These are phyloP conservation scores for Sanghuangporus baumii DNA, from an alignment of 1,284 basidiomycete genomes.

Conservation along the genomic window DNA sequence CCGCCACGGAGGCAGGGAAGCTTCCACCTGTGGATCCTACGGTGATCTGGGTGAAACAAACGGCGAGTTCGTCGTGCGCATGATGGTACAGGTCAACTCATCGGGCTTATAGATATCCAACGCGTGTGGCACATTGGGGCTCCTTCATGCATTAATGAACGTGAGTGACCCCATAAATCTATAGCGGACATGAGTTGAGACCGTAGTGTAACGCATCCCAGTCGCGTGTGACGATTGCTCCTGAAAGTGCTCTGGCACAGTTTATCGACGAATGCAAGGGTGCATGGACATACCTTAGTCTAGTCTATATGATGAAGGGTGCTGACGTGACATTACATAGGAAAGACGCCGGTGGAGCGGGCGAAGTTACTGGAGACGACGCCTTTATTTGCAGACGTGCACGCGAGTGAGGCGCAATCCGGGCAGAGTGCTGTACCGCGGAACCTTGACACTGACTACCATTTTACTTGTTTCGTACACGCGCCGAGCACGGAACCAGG, in stretches of 20 bases:
- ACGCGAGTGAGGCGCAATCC: conserved; percentile 58
- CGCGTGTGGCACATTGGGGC: conserved; percentile 86
- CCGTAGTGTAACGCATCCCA: conserved; percentile 24
- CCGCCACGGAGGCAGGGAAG: conserved; percentile 39
- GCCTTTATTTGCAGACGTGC: conserved; percentile 70
- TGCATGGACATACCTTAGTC: conserved; percentile 20
- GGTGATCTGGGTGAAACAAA: conserved; percentile 74
- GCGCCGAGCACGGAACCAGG: conserved; percentile 43
- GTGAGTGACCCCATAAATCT: conserved; percentile 33
- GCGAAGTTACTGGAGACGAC: conserved; percentile 72
- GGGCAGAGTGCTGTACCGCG: conserved; percentile 61
- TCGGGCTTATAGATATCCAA: conserved; percentile 61
- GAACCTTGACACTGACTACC: conserved; percentile 64
- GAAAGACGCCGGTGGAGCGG: conserved; percentile 63
- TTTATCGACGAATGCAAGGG: conserved; percentile 64
- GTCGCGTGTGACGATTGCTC: conserved; percentile 51
- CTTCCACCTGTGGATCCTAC: conserved; percentile 53
- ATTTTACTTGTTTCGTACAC: conserved; percentile 82
- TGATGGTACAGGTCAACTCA: not conserved
- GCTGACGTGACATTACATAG: conserved; percentile 30
- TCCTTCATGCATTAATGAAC: conserved; percentile 77
- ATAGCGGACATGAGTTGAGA: not conserved
- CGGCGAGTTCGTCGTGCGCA: conserved; percentile 36
- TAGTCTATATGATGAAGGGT: not conserved
- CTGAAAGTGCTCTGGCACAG: conserved; percentile 51